Evolutionary conservation across 208 protist species (phyloP).

Genomic region (Leishmania major): DNA sequence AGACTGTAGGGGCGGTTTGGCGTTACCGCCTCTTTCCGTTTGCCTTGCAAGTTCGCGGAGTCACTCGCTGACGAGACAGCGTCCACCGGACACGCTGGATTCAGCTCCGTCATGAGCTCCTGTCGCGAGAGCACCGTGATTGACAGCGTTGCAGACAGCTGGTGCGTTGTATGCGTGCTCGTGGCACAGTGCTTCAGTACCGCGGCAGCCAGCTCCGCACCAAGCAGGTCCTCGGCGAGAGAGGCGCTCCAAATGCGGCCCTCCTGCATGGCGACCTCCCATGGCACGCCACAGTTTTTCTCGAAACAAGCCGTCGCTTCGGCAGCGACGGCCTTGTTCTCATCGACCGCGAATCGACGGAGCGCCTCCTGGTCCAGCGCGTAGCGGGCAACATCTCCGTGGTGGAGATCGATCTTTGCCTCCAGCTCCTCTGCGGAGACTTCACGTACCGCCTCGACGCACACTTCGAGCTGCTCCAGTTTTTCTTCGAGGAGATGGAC

Average conservation of each 20-base stretch:
- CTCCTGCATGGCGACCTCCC: constrained; percentile 51
- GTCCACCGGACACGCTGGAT: constrained; percentile 10
- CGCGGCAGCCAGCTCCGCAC: constrained; percentile 57
- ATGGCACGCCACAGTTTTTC: constrained; percentile 46
- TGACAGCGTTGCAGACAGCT: constrained; percentile 9
- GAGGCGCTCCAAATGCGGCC: constrained; percentile 75
- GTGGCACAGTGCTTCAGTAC: constrained; percentile 41
- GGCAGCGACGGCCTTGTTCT: constrained; percentile 26
- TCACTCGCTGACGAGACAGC: constrained; percentile 4
- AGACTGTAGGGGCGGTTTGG: constrained; percentile 11
- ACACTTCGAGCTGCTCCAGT: constrained; percentile 30
- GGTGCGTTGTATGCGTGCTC: constrained; percentile 4
- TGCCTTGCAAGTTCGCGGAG: neutral
- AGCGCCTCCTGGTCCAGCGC: constrained; percentile 45
- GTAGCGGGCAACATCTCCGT: constrained; percentile 64
- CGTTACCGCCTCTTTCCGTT: neutral
- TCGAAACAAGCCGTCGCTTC: constrained; percentile 40
- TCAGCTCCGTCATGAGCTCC: constrained; percentile 12
- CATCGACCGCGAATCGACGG: constrained; percentile 10
- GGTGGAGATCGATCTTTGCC: constrained; percentile 75
- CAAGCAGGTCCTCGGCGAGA: constrained; percentile 67
- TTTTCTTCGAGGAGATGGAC: constrained; percentile 29
- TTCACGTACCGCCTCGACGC: constrained; percentile 42
- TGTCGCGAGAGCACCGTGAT: constrained; percentile 21
- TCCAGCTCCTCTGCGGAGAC: constrained; percentile 46